Evolutionary conservation across 2,329 filamentous ascomycete genomes (phyloP).

Genomic region (Aspergillus novoparasiticus): DNA sequence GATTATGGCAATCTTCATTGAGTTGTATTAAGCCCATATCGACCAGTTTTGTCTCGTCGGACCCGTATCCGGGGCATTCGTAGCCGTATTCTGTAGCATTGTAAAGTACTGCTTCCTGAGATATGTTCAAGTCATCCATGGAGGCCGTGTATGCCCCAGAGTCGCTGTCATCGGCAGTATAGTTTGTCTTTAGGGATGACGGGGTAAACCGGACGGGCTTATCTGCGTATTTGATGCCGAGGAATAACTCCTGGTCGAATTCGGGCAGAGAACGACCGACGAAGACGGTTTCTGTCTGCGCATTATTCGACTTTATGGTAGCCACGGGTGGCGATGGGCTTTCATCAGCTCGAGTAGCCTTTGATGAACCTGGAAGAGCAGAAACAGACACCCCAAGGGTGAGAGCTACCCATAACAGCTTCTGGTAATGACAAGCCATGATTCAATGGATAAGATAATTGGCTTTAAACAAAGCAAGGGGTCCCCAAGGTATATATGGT

Average conservation of each 20-base stretch:
- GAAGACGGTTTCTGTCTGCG: conserved; percentile 21
- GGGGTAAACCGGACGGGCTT: conserved; percentile 31
- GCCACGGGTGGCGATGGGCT: not conserved
- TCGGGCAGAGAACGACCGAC: conserved; percentile 29
- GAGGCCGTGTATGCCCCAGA: conserved; percentile 13
- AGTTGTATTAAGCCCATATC: conserved; percentile 22
- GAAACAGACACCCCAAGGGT: not conserved
- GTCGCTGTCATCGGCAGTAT: conserved; percentile 26
- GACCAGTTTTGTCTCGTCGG: conserved; percentile 28
- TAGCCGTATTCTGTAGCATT: conserved; percentile 34
- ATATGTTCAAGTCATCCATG: not conserved
- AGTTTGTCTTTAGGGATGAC: conserved; percentile 24
- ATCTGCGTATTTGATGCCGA: conserved; percentile 34
- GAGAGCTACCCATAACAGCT: not conserved
- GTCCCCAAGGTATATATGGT: not conserved
- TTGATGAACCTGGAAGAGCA: not conserved
- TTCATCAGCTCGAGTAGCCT: not conserved
- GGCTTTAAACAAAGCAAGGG: not conserved
- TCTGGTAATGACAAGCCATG: not conserved
- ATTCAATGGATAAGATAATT: not conserved
- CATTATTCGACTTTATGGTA: not conserved
- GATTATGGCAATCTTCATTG: conserved; percentile 31
- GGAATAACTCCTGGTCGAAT: conserved; percentile 32
- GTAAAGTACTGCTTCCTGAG: conserved; percentile 19
- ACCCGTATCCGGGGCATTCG: conserved; percentile 36